phyloP scores from a whole-genome alignment of 805 yeast species.

The Metschnikowia drakensbergensis region DNA sequence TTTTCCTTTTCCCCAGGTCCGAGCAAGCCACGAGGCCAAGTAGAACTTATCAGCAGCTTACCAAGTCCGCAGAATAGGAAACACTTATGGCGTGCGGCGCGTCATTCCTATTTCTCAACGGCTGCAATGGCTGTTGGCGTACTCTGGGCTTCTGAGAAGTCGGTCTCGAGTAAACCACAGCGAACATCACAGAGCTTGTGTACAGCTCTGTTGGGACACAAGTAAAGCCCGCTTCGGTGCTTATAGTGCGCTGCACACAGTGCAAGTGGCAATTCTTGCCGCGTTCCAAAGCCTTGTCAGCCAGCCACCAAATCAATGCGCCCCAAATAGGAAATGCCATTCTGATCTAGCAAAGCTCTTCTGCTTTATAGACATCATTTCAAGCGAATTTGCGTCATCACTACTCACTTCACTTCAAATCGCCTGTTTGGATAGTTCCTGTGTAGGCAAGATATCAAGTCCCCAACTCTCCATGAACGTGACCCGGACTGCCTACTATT shows the following conservation, averaged over 20 bases:
- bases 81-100: no score
- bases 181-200: no score
- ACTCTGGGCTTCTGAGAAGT: no score
- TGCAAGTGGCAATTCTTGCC: background rate
- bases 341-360: background rate
- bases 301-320: constrained; percentile 5
- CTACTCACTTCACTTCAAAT: background rate
- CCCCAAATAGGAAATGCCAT: constrained; percentile 3
- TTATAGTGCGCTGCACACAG: background rate
- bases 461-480: constrained; percentile 31
- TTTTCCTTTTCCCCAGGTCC: no score
- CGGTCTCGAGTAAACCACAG: background rate
- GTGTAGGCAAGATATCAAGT: background rate
- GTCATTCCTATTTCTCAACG: no score
- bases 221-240: background rate
- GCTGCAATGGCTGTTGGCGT: no score
- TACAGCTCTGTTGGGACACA: no score
- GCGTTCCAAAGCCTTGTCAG: background rate
- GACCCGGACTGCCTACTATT: constrained; percentile 39
- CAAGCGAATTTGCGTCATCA: no score
- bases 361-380: background rate
- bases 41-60: no score
- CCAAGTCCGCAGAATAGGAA: no score
- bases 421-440: background rate
- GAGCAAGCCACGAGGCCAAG: no score